A percentile compares a stretch with the other conserved stretches of the same genome.
These are phyloP conservation scores for Ophiostoma ips DNA, from an alignment of 2,329 filamentous ascomycete genomes.

Conservation along the genomic window DNA sequence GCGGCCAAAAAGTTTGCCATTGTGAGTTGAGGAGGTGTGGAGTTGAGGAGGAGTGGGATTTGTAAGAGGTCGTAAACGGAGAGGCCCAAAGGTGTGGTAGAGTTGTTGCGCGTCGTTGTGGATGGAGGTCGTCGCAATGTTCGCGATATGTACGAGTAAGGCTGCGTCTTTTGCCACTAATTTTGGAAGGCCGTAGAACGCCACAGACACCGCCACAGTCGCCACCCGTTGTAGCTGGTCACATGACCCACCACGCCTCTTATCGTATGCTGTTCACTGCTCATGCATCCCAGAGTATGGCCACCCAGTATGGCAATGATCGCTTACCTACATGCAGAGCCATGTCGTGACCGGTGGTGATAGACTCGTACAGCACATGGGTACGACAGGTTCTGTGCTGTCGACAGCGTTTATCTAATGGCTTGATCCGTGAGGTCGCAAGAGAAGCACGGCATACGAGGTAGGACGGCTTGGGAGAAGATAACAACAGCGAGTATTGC, in stretches of 20 bases:
- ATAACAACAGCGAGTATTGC: too few relatives aligned
- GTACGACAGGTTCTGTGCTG: too few relatives aligned
- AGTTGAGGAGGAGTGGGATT: not conserved
- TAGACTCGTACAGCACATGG: too few relatives aligned
- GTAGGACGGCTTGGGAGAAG: too few relatives aligned
- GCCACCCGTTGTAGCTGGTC: not conserved
- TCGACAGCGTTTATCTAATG: too few relatives aligned
- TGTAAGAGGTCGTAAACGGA: not conserved
- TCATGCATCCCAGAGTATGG: too few relatives aligned
- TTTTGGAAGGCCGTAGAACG: constrained; percentile 7
- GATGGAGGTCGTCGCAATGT: not conserved
- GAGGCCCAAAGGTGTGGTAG: not conserved
- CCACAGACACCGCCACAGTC: constrained; percentile 8
- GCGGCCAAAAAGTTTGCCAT: constrained; percentile 99
- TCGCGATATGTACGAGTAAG: not conserved
- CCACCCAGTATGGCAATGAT: too few relatives aligned
- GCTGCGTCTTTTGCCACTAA: not conserved
- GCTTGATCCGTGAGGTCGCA: too few relatives aligned
- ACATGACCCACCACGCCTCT: constrained; percentile 1
- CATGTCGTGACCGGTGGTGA: too few relatives aligned
- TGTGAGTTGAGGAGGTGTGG: constrained; percentile 12
- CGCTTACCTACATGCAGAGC: too few relatives aligned
- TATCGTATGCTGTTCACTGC: too few relatives aligned
- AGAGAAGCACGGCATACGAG: too few relatives aligned
- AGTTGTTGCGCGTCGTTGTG: not conserved